Percentiles rank a stretch among this genome's conserved stretches.
Conservation (phyloP, 352 stramenopile genomes). For the Globisporangium radiosum region DNA sequence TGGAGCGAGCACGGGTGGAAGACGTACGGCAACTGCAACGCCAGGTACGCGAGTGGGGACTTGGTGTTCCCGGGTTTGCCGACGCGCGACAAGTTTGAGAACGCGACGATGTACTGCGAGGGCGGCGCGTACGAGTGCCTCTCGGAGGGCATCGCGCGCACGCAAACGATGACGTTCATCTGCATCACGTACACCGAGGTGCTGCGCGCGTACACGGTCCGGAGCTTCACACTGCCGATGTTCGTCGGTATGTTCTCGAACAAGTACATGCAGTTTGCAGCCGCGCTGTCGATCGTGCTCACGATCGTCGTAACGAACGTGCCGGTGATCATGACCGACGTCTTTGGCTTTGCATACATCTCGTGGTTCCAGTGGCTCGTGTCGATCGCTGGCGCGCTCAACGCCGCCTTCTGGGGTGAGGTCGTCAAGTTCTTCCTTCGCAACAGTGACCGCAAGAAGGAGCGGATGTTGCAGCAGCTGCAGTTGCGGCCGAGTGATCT, state of each 20-base stretch:
- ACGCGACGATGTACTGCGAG: constrained; percentile 45
- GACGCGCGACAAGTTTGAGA: constrained; percentile 22
- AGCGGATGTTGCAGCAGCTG: neutral
- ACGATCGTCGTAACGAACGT: constrained; percentile 38
- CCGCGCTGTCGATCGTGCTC: constrained; percentile 31
- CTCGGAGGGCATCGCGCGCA: constrained; percentile 42
- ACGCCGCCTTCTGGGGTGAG: constrained; percentile 33
- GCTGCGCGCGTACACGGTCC: constrained; percentile 69
- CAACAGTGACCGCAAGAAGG: constrained; percentile 7
- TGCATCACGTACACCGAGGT: constrained; percentile 65
- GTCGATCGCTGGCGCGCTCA: constrained; percentile 19
- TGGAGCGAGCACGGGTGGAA: constrained; percentile 51
- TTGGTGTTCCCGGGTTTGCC: constrained; percentile 46
- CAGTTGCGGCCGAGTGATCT: too few relatives aligned
- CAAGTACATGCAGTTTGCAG: constrained; percentile 55
- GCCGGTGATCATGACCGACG: constrained; percentile 33
- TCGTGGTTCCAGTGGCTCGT: constrained; percentile 37
- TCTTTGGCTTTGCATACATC: constrained; percentile 51
- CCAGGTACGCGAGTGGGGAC: constrained; percentile 26
- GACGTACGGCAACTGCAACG: constrained; percentile 49
- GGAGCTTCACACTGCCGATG: constrained; percentile 61
- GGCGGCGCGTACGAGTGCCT: constrained; percentile 61
- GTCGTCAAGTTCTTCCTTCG: constrained; percentile 31
- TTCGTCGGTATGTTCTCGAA: constrained; percentile 61
- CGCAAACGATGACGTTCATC: constrained; percentile 76